These are phyloP conservation scores for Nakaseomyces delphensis DNA, from an alignment of 1,139 yeast species.

Conservation along the genomic window DNA sequence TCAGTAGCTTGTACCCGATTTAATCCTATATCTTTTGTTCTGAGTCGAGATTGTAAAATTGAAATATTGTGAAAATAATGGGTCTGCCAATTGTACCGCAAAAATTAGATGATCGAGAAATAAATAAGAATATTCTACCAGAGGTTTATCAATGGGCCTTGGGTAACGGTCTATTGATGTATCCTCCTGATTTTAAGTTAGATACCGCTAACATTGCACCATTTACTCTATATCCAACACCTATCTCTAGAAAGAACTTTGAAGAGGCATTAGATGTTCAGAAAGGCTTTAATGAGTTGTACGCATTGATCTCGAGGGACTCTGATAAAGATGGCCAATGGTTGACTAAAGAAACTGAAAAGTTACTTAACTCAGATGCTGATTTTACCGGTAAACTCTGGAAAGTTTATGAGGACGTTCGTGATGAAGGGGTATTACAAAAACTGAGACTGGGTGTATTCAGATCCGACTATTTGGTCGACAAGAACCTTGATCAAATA, in stretches of 20 bases:
- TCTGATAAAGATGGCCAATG: constrained; percentile 40
- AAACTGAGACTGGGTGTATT: constrained; percentile 73
- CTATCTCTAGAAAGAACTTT: constrained; percentile 64
- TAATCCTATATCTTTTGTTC: too few species aligned
- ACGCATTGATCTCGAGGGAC: constrained; percentile 52
- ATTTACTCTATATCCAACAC: constrained; percentile 82
- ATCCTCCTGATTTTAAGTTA: constrained; percentile 48
- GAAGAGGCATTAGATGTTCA: constrained; percentile 63
- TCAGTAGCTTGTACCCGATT: too few species aligned
- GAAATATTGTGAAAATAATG: neutral
- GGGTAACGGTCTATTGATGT: constrained; percentile 70
- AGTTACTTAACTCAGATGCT: constrained; percentile 51
- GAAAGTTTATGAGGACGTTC: constrained; percentile 46
- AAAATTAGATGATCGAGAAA: constrained; percentile 11
- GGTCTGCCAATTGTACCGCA: constrained; percentile 11
- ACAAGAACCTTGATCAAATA: constrained; percentile 42
- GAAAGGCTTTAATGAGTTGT: constrained; percentile 58
- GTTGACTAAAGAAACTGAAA: constrained; percentile 49
- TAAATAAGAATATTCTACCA: constrained; percentile 31
- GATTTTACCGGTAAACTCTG: constrained; percentile 78
- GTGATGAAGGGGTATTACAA: constrained; percentile 48
- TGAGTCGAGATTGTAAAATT: neutral
- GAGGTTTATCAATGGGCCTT: constrained; percentile 67
- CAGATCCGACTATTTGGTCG: constrained; percentile 84
- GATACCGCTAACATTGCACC: constrained; percentile 60